A percentile compares a stretch with the other conserved stretches of the same genome.
These are phyloP conservation scores for Mycena capillaripes DNA, from an alignment of 768 basidiomycete genomes.

Conservation along the genomic window DNA sequence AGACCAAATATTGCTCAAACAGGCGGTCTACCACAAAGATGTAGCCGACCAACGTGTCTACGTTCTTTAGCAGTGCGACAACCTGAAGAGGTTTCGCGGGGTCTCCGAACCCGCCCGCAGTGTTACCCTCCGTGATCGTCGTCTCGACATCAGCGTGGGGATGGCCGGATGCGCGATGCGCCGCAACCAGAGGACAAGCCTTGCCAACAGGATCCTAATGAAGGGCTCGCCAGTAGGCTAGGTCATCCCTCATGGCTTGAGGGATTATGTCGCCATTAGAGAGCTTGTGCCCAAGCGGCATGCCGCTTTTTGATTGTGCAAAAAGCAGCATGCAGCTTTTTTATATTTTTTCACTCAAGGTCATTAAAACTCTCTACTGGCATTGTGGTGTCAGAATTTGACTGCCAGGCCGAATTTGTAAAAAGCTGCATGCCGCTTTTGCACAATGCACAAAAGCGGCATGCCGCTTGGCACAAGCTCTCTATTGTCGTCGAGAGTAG, in stretches of 20 bases:
- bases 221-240: neutral
- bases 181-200: conserved; percentile 11
- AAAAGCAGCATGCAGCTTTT: too few relatives aligned
- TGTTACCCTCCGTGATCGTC: conserved; percentile 30
- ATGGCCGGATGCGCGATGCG: conserved; percentile 32
- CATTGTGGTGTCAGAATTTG: too few relatives aligned
- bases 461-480: too few relatives aligned
- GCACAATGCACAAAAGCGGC: too few relatives aligned
- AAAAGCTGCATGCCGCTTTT: too few relatives aligned
- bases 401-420: too few relatives aligned
- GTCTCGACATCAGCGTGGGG: conserved; percentile 22
- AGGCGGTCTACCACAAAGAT: conserved; percentile 48
- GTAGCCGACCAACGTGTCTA: conserved; percentile 43
- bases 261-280: neutral
- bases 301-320: too few relatives aligned
- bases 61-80: conserved; percentile 42
- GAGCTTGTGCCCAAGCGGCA: too few relatives aligned
- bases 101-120: neutral
- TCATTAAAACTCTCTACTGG: too few relatives aligned
- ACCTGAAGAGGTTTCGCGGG: conserved; percentile 14
- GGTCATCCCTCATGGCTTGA: neutral
- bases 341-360: too few relatives aligned
- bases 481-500: neutral
- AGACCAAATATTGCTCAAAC: conserved; percentile 29
- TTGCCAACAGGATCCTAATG: neutral